Percentiles rank a stretch among this genome's conserved stretches.
phyloP scores from a whole-genome alignment of 2,329 filamentous ascomycete genomes.

The Fusarium domesticum region DNA sequence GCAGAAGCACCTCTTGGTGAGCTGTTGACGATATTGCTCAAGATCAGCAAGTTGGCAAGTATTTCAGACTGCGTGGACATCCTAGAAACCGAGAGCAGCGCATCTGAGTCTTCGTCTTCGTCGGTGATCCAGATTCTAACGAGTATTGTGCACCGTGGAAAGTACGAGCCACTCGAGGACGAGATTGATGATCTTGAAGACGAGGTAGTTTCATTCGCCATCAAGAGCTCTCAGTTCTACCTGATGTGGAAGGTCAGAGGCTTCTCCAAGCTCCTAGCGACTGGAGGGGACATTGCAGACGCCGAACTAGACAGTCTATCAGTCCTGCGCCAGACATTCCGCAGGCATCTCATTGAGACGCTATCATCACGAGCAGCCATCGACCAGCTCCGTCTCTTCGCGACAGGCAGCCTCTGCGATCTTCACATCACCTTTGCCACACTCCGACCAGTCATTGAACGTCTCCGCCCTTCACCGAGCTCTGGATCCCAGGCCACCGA shows the following conservation, averaged over 20 bases:
- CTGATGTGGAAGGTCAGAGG: constrained; percentile 88
- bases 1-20: constrained; percentile 62
- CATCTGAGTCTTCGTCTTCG: constrained; percentile 44
- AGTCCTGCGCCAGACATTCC: constrained; percentile 53
- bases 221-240: constrained; percentile 78
- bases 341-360: constrained; percentile 62
- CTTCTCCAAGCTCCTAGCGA: constrained; percentile 53
- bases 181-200: constrained; percentile 76
- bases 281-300: constrained; percentile 54
- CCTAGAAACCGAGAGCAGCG: constrained; percentile 61
- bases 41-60: constrained; percentile 76
- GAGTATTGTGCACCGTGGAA: constrained; percentile 70
- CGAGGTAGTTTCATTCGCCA: constrained; percentile 70
- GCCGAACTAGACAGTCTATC: constrained; percentile 60
- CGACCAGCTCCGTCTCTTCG: constrained; percentile 73
- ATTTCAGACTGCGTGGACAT: constrained; percentile 74
- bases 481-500: constrained; percentile 22
- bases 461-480: constrained; percentile 31
- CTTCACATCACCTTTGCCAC: constrained; percentile 76
- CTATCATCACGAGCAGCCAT: constrained; percentile 66
- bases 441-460: constrained; percentile 56
- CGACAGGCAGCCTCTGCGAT: constrained; percentile 76
- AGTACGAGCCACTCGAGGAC: constrained; percentile 64
- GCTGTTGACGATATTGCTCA: constrained; percentile 70
- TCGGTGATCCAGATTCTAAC: constrained; percentile 67